These are phyloP conservation scores for Paraphoma sp. DNA, from an alignment of 2,329 filamentous ascomycete genomes.

Conservation along the genomic window DNA sequence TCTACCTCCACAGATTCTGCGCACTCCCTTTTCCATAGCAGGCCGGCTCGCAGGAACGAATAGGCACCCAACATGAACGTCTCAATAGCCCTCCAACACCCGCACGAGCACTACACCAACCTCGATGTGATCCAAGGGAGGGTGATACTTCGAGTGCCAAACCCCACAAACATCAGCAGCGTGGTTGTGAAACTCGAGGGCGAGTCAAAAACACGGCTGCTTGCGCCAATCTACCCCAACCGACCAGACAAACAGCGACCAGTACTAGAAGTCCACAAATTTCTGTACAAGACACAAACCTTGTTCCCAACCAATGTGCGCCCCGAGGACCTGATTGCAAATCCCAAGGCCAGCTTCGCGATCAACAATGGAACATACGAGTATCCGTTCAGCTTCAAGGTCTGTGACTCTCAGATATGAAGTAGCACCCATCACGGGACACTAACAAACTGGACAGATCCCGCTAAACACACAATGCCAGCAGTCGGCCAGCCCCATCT, in stretches of 20 bases:
- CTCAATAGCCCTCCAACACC: slow-evolving; percentile 68
- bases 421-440: neutral
- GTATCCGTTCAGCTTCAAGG: slow-evolving; percentile 80
- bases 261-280: slow-evolving; percentile 62
- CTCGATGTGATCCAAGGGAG: slow-evolving; percentile 73
- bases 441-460: slow-evolving; percentile 39
- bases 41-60: neutral
- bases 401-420: slow-evolving; percentile 45
- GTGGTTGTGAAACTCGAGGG: slow-evolving; percentile 86
- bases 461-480: slow-evolving; percentile 75
- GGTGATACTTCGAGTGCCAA: slow-evolving; percentile 53
- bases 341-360: slow-evolving; percentile 59
- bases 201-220: slow-evolving; percentile 73
- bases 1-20: slow-evolving; percentile 18
- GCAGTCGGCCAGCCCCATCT: slow-evolving; percentile 44
- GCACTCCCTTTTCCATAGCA: slow-evolving; percentile 22
- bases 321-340: slow-evolving; percentile 46
- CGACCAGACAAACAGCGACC: slow-evolving; percentile 52
- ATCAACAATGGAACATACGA: slow-evolving; percentile 74
- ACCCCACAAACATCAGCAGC: slow-evolving; percentile 54
- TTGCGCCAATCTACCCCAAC: slow-evolving; percentile 54
- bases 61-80: slow-evolving; percentile 53
- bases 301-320: slow-evolving; percentile 69
- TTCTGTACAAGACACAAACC: slow-evolving; percentile 75
- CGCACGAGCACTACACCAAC: slow-evolving; percentile 78